Conservation (phyloP, 192 early-diverging fungal genomes). For the Funneliformis geosporum region DNA sequence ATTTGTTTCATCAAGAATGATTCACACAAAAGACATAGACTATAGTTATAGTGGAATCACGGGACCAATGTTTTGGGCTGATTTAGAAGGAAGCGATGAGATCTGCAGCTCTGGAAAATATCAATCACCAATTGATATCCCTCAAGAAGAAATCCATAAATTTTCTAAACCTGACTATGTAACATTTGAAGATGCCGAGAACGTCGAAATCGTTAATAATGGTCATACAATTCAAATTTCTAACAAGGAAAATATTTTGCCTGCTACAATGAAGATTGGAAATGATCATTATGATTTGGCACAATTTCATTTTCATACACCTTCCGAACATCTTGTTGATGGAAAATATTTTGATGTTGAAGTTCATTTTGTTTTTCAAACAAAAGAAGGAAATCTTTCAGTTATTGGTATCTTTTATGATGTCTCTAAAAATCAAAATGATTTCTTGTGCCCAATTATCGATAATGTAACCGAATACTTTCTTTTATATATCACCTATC, state of each 20-base stretch:
- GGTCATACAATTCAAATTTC: conserved; percentile 48
- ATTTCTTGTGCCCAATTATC: conserved; percentile 37
- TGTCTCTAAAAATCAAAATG: conserved; percentile 29
- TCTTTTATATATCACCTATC: neutral
- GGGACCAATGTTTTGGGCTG: neutral
- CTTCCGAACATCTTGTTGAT: conserved; percentile 58
- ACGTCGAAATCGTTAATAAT: conserved; percentile 39
- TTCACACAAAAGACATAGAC: neutral
- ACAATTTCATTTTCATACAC: conserved; percentile 67
- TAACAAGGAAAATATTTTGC: neutral
- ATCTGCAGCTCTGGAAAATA: conserved; percentile 40
- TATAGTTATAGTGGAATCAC: neutral
- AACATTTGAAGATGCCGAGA: conserved; percentile 9
- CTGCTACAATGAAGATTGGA: conserved; percentile 32
- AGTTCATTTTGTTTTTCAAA: conserved; percentile 57
- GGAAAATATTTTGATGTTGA: conserved; percentile 41
- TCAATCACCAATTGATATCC: conserved; percentile 62
- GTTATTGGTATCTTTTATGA: conserved; percentile 57
- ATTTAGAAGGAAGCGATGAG: neutral
- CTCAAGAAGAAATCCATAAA: neutral
- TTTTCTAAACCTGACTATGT: neutral
- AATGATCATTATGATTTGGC: conserved; percentile 40
- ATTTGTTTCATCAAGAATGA: neutral
- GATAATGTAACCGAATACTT: neutral
- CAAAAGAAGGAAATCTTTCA: conserved; percentile 36